Evolutionary conservation across 352 stramenopile genomes (phyloP), one percentile per base, ranked within the genome.

Genomic region (Pythium inflatum): DNA sequence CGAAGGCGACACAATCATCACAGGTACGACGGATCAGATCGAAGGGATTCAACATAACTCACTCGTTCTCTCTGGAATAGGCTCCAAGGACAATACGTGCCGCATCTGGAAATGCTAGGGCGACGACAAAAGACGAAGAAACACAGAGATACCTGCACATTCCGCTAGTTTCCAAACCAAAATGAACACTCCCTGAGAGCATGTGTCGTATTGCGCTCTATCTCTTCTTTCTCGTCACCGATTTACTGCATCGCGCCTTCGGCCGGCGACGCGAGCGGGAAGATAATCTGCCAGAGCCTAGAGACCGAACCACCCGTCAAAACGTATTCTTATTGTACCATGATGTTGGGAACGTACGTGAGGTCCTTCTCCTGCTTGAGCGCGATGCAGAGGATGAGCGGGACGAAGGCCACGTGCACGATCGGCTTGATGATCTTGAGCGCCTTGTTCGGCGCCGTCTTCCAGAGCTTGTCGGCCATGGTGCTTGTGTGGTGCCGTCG

Each of bases 1-100:
- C 73, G 89, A 97, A 75, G 95, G 95, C 22, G 93, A 98, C 76
- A 98, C 94, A n/a, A 97, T 98, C 70, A 98, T 98, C 70, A 98
- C 94, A 68, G 94, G 94, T 98, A 46, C 59, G 90, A 31, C 22
- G 25, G 8, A 30, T 20, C 22, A 31, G 22, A 59, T 34, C 6
- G 22, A 38, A 38, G 8, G 49, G 34, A 14, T 41, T n/a, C n/a
- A n/a, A n/a, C n/a, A 41, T 41, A 8, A 36, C 27, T 57, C 5
- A 57, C 49, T 25, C 24, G 11, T 14, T 18, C 27, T 18, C 31
- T 22, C 14, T 41, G 8, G 8, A 14, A 14, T 36, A 92, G 82
- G 82, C 61, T 94, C 85, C 30, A 94, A 94, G 75, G 84, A 93
- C 70, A 94, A 94, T 68, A 93, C 87, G 64, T 94, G 85, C 76